phyloP scores from a whole-genome alignment of 2,329 filamentous ascomycete genomes.

The Ophiostoma populinum region DNA sequence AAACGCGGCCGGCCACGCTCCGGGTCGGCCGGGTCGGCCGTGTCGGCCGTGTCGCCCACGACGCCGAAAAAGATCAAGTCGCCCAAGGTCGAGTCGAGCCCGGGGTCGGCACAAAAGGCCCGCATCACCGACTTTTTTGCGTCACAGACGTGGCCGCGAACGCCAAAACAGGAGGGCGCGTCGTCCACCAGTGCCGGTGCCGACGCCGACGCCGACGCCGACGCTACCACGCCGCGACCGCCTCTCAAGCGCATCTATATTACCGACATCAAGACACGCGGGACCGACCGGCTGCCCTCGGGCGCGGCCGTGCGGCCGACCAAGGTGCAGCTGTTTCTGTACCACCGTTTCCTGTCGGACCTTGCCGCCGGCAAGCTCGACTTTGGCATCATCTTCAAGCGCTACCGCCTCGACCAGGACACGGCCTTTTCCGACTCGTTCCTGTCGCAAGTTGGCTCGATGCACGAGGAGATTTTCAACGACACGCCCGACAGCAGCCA shows the following conservation, averaged over 20 bases:
- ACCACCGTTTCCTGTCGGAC: slow-evolving; percentile 66
- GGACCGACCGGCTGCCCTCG: slow-evolving; percentile 43
- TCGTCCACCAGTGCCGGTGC: no score
- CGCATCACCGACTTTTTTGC: slow-evolving; percentile 12
- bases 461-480: slow-evolving; percentile 47
- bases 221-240: slow-evolving; percentile 10
- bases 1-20: slow-evolving; percentile 1
- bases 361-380: slow-evolving; percentile 57
- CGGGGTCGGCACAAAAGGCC: slow-evolving; percentile 6
- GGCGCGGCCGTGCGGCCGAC: slow-evolving; percentile 54
- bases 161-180: not conserved
- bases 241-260: slow-evolving; percentile 60
- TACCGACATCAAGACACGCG: slow-evolving; percentile 76
- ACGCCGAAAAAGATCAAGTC: not conserved
- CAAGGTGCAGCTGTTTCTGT: slow-evolving; percentile 75
- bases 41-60: not conserved
- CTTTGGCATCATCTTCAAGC: slow-evolving; percentile 47
- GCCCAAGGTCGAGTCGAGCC: no score
- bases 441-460: slow-evolving; percentile 51
- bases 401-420: slow-evolving; percentile 52
- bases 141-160: not conserved
- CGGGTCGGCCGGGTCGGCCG: no score
- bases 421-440: slow-evolving; percentile 62
- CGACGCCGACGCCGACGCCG: not conserved
- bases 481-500: slow-evolving; percentile 13